These are phyloP conservation scores for Zygosaccharomyces sapae DNA, from an alignment of 1,139 yeast species.

Conservation along the genomic window DNA sequence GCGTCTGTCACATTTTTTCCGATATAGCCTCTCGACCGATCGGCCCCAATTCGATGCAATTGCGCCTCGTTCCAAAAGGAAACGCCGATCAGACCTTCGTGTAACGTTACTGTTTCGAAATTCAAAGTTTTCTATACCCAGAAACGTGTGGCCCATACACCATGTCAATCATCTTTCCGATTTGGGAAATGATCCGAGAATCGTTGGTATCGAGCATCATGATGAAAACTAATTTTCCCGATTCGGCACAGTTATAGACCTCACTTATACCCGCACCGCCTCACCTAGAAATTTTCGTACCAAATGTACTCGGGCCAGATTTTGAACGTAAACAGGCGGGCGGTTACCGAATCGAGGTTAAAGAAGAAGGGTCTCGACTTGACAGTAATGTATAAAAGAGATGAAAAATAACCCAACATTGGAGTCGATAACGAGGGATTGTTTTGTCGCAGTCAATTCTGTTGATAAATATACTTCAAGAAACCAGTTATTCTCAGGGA, in stretches of 20 bases:
- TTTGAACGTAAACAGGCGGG: conserved; percentile 1
- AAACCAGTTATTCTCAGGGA: background rate
- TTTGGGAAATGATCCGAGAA: conserved; percentile 1
- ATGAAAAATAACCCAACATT: background rate
- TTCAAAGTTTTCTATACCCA: too few species aligned
- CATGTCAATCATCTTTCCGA: conserved; percentile 5
- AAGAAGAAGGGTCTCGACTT: background rate
- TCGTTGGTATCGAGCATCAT: background rate
- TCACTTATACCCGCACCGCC: conserved; percentile 3
- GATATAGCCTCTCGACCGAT: too few species aligned
- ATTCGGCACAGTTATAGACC: conserved; percentile 2
- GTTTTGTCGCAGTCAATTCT: background rate
- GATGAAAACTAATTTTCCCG: background rate
- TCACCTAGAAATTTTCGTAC: background rate
- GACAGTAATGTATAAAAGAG: conserved; percentile 4
- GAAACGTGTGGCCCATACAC: background rate
- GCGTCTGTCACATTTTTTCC: too few species aligned
- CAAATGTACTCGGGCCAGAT: conserved; percentile 2
- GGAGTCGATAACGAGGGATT: background rate
- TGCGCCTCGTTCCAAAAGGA: too few species aligned
- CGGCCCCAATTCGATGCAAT: too few species aligned
- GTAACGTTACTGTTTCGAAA: too few species aligned
- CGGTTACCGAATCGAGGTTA: conserved; percentile 5
- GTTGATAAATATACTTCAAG: background rate
- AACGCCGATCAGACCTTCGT: too few species aligned